Evolutionary conservation across 2,329 filamentous ascomycete species (phyloP), one percentile per base, ranked within the genome.

Genomic region (Aspergillus sp.): DNA sequence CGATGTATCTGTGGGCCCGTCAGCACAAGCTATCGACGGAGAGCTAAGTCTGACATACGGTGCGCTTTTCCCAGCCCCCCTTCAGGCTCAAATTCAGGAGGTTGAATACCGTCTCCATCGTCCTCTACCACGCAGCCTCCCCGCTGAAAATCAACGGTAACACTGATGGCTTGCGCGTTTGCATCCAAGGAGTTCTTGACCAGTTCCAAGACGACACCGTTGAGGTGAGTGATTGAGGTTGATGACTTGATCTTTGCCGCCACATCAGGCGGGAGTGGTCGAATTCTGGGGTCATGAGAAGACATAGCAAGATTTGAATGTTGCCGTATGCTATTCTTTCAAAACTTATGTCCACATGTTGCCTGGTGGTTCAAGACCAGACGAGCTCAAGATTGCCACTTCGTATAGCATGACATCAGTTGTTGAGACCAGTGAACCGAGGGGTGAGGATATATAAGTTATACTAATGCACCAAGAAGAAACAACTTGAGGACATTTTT

Each of bases 121-220:
- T 98, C 93, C 58, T 95, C 86, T 5, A 96, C 78, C 0, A 76
- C 74, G 64, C 90, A 95, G 53, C 78, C 81, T 5, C 90, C 91
- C 26, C 84, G 82, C 42, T 68, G 65, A 60, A 88, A 89, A 66
- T 96, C 86, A 19, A 95, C 72, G 1, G 75, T 77, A 43, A 95
- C 72, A 42, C 79, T 79, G 49, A 96, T 69, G 43, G 76, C 85
- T 30, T 73, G 76, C 11, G 90, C 84, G 37, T 72, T 70, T 4
- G 90, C 88, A 70, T 98, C 93, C 9, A 98, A 74, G 0, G 89
- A 81, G 63, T 98, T 98, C 62, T 85, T 82, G 27, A 94, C 56
- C 7, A 97, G 75, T 37, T 86, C 87, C 43, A 81, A 72, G 10
- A 88, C 71, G 5, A 87, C 89, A 27, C 71, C 78, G 54, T 84